A percentile compares a stretch with the other conserved stretches of the same genome.
Conservation (phyloP, 345 rosid genomes). For the Lumnitzera littorea region DNA sequence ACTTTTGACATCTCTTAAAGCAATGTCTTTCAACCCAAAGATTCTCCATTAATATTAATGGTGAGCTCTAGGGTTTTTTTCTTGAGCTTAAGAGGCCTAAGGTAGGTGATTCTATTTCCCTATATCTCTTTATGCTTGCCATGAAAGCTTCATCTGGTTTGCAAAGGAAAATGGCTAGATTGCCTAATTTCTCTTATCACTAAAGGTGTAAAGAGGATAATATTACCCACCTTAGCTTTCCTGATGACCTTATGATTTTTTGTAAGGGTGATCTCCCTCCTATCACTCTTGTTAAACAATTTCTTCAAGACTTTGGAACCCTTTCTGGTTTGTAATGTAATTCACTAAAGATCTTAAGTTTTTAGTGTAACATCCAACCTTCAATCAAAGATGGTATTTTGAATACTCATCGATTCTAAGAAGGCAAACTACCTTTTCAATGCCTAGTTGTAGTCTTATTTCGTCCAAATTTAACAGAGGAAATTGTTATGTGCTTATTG, state of each 20-base stretch:
- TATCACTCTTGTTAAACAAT: no score
- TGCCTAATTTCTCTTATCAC: background rate
- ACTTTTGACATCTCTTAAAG: background rate
- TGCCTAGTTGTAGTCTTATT: no score
- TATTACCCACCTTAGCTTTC: background rate
- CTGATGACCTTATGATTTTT: background rate
- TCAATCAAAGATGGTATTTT: no score
- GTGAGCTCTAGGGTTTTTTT: constrained; percentile 1
- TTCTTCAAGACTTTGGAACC: no score
- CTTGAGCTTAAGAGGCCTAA: background rate
- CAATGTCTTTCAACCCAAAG: background rate
- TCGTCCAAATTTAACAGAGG: no score
- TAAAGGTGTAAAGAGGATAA: background rate
- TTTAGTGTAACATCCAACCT: no score
- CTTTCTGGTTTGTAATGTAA: no score
- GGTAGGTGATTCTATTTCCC: background rate
- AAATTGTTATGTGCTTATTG: no score
- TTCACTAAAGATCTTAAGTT: no score
- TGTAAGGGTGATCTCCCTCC: no score
- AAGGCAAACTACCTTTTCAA: no score
- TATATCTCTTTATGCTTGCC: background rate
- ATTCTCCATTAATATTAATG: background rate
- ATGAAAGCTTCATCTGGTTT: background rate
- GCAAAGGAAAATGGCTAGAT: background rate
- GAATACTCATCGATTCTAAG: no score